Base-by-base conservation (phyloP, 495 filamentous ascomycete genomes). In the Aspergillus saccharolyticus region DNA sequence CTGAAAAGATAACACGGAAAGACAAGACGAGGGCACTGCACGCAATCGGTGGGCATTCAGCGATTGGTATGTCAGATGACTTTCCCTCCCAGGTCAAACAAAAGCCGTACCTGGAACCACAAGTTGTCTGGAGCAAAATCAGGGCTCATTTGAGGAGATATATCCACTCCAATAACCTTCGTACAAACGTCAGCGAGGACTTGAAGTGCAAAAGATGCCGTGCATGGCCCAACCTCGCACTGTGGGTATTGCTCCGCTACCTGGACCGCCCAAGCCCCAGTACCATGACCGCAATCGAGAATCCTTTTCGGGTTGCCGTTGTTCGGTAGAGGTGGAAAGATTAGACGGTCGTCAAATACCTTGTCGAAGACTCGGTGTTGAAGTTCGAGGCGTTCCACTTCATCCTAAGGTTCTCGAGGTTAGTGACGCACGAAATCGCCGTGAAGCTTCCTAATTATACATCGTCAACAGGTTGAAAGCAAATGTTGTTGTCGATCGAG, bases 401-500 rank as follows among this genome's bases (percentile, higher is more conserved):
- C 93, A 62, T 87, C 86, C 93, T 97, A 60, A 15, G 45, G 47
- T 10, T 25, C 24, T 46, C n/a, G 43, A 14, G 20, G 39, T 55
- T 70, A 53, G 72, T 62, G 44, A 16, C n/a, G 30, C 16, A 19
- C 44, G 15, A 17, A 21, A 45, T 17, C 2, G n/a, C 22, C 30
- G 4, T 25, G 50, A 21, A 9, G 21, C 16, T 9, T 3, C 19
- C n/a, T 17, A n/a, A 21, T 42, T 76, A 69, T 79, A 95, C 93
- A 75, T 93, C 87, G 71, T 97, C 93, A 19, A 94, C 78, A 1
- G 93, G 93, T 30, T 85, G 84, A 61, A 90, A 88, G 63, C 90
- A 92, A 60, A 86, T 83, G 39, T 75, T 75, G 56, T 89, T 80
- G 33, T 89, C 83, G 54, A 97, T 72, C 24, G 89, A 83, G 72